Conservation (phyloP, 148 eudicot genomes). For the Silene uniflora region DNA sequence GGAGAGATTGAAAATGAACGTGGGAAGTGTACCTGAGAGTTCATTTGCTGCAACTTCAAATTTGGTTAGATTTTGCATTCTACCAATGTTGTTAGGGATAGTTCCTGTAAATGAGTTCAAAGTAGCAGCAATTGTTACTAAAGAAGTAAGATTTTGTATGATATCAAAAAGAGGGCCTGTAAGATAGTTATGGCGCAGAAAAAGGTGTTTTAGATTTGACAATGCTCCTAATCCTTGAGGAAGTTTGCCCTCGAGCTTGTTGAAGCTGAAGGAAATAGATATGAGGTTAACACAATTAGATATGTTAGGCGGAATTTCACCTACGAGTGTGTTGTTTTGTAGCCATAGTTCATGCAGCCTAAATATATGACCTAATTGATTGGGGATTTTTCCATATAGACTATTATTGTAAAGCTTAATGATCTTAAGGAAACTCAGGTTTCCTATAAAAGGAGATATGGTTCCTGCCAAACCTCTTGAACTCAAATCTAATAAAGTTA, state of each 20-base stretch:
- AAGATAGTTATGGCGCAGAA: conserved; percentile 16
- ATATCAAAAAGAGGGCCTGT: conserved; percentile 18
- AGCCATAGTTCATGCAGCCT: conserved; percentile 20
- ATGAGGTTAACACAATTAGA: conserved; percentile 25
- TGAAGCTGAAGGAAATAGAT: background rate
- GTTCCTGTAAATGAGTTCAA: conserved; percentile 24
- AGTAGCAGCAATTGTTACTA: background rate
- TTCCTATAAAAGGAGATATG: conserved; percentile 38
- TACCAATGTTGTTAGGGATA: conserved; percentile 22
- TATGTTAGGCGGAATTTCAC: conserved; percentile 32
- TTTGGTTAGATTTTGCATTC: conserved; percentile 3
- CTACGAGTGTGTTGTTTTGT: conserved; percentile 23
- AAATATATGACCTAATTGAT: conserved; percentile 28
- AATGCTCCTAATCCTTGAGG: conserved; percentile 28
- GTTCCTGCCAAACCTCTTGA: conserved; percentile 22
- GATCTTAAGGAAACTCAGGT: conserved; percentile 11
- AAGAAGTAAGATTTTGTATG: conserved; percentile 4
- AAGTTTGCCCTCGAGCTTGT: conserved; percentile 29
- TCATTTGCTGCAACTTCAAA: conserved; percentile 10
- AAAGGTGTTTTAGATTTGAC: conserved; percentile 11
- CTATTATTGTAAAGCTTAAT: background rate
- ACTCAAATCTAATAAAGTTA: conserved; percentile 19
- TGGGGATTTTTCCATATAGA: background rate
- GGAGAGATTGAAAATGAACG: conserved; percentile 30
- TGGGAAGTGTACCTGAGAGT: conserved; percentile 27